Evolutionary conservation across 2,329 filamentous ascomycete species (phyloP).

Genomic region (Phaeosphaeria sp.): DNA sequence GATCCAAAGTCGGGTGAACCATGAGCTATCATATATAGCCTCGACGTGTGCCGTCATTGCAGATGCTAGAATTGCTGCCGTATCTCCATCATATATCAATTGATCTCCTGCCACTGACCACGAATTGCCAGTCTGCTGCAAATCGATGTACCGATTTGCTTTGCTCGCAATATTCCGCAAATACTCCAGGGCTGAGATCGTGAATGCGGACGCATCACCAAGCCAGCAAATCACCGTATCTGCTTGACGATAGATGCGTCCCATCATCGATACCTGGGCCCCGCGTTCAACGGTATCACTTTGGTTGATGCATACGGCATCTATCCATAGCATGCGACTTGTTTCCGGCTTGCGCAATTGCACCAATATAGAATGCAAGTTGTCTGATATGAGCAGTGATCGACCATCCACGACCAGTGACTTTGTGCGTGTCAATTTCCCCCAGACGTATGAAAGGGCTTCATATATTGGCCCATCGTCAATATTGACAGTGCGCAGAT

Average conservation of each 20-base stretch:
- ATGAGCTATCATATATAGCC: slow-evolving; percentile 2
- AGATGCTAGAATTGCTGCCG: not conserved
- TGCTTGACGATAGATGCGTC: slow-evolving; percentile 1
- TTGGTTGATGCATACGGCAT: slow-evolving; percentile 5
- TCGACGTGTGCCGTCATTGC: not conserved
- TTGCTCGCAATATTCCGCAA: not conserved
- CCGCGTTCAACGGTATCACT: not conserved
- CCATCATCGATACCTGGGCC: slow-evolving; percentile 2
- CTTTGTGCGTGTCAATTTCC: not conserved
- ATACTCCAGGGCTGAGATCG: not conserved
- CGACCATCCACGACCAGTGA: not conserved
- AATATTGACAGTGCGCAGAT: not conserved
- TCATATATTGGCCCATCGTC: not conserved
- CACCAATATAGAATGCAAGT: not conserved
- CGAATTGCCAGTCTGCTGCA: not conserved
- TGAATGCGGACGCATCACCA: not conserved
- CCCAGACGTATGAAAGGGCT: not conserved
- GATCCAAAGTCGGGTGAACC: slow-evolving; percentile 10
- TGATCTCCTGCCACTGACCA: not conserved
- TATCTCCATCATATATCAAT: not conserved
- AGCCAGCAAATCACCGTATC: not conserved
- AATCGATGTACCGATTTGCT: not conserved
- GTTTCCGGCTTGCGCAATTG: not conserved
- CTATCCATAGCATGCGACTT: slow-evolving; percentile 1
- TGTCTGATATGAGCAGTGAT: not conserved